Conservation (phyloP, 1,284 basidiomycete genomes). For the Apiotrichum montevideense region DNA sequence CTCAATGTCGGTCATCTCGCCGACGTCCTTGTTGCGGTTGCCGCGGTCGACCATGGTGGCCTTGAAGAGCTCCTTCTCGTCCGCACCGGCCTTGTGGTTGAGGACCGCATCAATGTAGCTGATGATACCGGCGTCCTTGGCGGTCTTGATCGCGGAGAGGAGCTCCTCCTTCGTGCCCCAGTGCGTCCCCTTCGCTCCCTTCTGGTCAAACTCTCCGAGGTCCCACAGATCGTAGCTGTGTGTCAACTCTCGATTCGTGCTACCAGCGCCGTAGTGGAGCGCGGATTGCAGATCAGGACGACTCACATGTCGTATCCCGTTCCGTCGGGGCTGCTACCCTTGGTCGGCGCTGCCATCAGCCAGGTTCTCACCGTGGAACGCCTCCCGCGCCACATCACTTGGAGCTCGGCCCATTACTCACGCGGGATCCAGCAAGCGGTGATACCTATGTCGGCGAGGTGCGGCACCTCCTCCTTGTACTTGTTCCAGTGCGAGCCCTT, state of each 20-base stretch:
- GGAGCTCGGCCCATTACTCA: slow-evolving; percentile 17
- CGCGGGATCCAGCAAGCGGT: slow-evolving; percentile 66
- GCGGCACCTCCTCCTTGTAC: slow-evolving; percentile 63
- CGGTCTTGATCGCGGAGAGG: slow-evolving; percentile 56
- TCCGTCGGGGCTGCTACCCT: slow-evolving; percentile 40
- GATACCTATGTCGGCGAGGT: slow-evolving; percentile 68
- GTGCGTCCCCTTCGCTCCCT: slow-evolving; percentile 70
- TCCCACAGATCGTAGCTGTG: slow-evolving; percentile 65
- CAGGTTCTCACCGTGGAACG: background rate
- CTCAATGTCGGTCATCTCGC: slow-evolving; percentile 64
- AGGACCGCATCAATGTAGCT: slow-evolving; percentile 52
- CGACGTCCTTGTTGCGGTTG: slow-evolving; percentile 51
- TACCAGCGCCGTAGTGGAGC: background rate
- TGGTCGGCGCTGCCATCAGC: slow-evolving; percentile 35
- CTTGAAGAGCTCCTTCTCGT: slow-evolving; percentile 66
- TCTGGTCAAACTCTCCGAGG: slow-evolving; percentile 86
- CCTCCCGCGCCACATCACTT: background rate
- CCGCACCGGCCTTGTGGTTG: slow-evolving; percentile 64
- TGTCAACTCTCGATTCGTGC: slow-evolving; percentile 17
- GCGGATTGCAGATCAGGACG: too few species aligned
- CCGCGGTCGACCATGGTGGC: slow-evolving; percentile 67
- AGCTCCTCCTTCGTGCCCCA: slow-evolving; percentile 87
- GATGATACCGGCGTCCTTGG: slow-evolving; percentile 40
- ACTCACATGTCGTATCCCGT: slow-evolving; percentile 46
- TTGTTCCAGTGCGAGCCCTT: slow-evolving; percentile 59